Evolutionary conservation across 192 early-diverging fungal species (phyloP), one percentile per base, ranked within the genome.

Genomic region (Gryganskiella cystojenkinii): DNA sequence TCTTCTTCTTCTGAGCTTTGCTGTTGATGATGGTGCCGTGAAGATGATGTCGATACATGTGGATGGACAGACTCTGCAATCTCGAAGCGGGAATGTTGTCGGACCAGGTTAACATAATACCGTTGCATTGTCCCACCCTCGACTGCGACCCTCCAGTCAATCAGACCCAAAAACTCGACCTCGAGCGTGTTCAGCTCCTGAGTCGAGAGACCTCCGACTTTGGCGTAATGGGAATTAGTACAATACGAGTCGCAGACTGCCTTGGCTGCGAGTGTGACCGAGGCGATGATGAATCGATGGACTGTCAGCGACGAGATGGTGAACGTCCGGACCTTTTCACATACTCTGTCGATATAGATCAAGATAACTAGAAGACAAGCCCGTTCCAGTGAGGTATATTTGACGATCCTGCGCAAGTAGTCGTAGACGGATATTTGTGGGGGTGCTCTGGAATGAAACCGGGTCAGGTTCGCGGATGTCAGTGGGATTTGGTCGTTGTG

Each of bases 161-260:
- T 93, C 70, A 97, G 81, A 19, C 84, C 84, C 51, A 97, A 61
- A 63, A 97, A 89, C 75, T 99, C 98, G 57, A 99, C 84, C 67
- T 95, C 98, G 8, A 99, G 81, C 14, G 95, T 86, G 64, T 99
- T 99, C 15, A 99, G 83, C 82, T 99, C 98, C 59, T 95, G 91
- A 50, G 93, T 90, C 6, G 92, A 90, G 33, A 99, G 88, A 25
- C 98, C 98, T 20, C 98, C 98, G 17, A 99, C 95, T 73, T 93
- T 94, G 1, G 96, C 97, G 81, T 95, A 99, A 71, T 95, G 93
- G 17, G 91, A 85, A 75, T 99, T 99, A 19, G 97, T 98, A 69
- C 95, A 94, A 67, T 98, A 98, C 27, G 91, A 93, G 72, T 98
- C 97, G 61, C 93, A 96, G 58, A 98, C 66, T 0, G 92, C 91